Conservation (phyloP, 2,329 filamentous ascomycete species). For the Penicillium sp. region DNA sequence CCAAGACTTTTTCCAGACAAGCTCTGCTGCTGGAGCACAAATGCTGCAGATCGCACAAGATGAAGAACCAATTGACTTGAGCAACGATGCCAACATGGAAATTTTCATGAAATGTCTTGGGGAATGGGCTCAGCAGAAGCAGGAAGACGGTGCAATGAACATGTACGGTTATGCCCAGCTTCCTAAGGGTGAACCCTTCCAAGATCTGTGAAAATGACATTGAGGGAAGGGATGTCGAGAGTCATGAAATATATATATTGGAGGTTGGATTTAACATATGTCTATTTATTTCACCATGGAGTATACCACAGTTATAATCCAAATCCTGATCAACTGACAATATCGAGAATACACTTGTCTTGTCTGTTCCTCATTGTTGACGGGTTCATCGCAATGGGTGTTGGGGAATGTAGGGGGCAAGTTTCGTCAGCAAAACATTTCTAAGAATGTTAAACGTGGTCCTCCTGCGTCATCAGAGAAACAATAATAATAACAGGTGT, state of each 20-base stretch:
- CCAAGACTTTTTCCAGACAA: slow-evolving; percentile 73
- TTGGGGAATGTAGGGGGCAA: background rate
- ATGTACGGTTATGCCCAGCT: background rate
- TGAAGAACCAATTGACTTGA: slow-evolving; percentile 24
- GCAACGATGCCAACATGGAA: background rate
- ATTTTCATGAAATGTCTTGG: background rate
- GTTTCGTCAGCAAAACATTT: background rate
- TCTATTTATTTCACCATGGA: background rate
- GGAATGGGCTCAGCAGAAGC: background rate
- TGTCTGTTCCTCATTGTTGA: background rate
- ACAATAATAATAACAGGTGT: background rate
- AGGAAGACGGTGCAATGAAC: background rate
- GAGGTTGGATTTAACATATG: background rate
- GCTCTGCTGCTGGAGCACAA: slow-evolving; percentile 33
- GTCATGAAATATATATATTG: background rate
- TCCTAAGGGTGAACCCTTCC: background rate
- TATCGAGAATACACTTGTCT: no score
- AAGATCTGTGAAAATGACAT: background rate
- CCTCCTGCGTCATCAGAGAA: background rate
- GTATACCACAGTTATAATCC: no score
- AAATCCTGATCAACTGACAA: background rate
- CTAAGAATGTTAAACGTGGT: background rate
- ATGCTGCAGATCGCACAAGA: slow-evolving; percentile 26
- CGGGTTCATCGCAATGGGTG: background rate
- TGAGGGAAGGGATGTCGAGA: background rate